These are phyloP conservation scores for Thalassiosira livingstoniorum DNA, from an alignment of 352 stramenopile species.

Conservation along the genomic window DNA sequence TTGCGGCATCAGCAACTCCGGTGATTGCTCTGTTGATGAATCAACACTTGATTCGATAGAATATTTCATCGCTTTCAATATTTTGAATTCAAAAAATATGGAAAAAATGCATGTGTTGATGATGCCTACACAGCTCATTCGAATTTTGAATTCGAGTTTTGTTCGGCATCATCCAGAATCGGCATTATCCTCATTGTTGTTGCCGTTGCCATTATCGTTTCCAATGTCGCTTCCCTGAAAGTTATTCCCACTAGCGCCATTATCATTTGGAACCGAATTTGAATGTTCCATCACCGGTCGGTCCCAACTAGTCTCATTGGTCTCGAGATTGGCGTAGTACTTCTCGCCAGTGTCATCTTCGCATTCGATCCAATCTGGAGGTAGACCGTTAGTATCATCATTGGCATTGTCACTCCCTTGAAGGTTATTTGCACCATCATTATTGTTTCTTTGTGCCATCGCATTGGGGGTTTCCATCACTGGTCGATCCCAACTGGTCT, in stretches of 20 bases:
- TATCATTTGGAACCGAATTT: not conserved
- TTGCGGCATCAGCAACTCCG: no score
- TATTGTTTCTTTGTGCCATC: constrained; percentile 6
- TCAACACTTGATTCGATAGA: no score
- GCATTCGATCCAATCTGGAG: constrained; percentile 33
- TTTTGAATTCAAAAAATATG: no score
- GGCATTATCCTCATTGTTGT: constrained; percentile 2
- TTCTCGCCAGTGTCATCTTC: constrained; percentile 60
- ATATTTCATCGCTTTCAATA: not conserved
- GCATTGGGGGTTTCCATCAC: not conserved
- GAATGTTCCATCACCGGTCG: constrained; percentile 68
- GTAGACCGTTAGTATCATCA: constrained; percentile 5
- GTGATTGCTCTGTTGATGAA: no score
- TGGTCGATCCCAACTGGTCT: constrained; percentile 4
- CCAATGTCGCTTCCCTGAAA: no score
- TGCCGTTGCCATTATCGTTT: no score
- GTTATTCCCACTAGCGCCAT: no score
- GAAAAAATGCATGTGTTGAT: not conserved
- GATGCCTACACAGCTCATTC: constrained; percentile 19
- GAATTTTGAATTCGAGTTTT: constrained; percentile 2
- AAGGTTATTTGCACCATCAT: not conserved
- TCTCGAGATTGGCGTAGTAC: constrained; percentile 89
- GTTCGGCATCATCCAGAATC: constrained; percentile 10
- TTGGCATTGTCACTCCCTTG: constrained; percentile 9
- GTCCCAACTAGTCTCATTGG: constrained; percentile 88